Conservation (phyloP, 768 basidiomycete genomes). For the Xerocomus potaroensis region DNA sequence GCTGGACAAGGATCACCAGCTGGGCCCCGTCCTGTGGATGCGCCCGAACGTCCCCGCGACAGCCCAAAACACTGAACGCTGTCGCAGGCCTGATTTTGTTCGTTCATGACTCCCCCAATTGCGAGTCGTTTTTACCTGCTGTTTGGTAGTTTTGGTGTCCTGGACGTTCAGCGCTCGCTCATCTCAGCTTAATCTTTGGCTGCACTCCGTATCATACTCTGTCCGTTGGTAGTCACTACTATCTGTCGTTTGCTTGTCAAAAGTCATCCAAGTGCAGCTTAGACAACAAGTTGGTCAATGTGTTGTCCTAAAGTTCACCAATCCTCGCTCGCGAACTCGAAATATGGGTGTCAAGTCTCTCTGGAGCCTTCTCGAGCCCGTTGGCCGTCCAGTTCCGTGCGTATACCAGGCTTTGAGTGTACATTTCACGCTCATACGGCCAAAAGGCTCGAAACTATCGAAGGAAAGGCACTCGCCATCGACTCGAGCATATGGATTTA, state of each 20-base stretch:
- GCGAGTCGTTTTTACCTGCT: slow-evolving; percentile 12
- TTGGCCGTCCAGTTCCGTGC: slow-evolving; percentile 90
- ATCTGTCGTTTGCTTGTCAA: no score
- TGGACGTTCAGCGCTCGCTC: slow-evolving; percentile 12
- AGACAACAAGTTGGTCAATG: neutral
- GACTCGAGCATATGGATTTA: slow-evolving; percentile 99
- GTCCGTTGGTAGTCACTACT: neutral
- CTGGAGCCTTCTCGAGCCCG: slow-evolving; percentile 90
- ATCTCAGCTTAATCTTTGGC: slow-evolving; percentile 19
- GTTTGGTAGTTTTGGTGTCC: slow-evolving; percentile 11
- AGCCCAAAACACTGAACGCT: slow-evolving; percentile 25
- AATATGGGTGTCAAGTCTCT: slow-evolving; percentile 95
- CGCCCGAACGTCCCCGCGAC: slow-evolving; percentile 22
- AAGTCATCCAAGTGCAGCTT: neutral
- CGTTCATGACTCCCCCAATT: slow-evolving; percentile 9
- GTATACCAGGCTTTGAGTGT: slow-evolving; percentile 21
- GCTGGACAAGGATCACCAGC: slow-evolving; percentile 53
- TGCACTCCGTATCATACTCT: slow-evolving; percentile 14
- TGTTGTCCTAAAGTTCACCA: neutral
- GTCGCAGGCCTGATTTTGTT: slow-evolving; percentile 1
- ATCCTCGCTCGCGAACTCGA: no score
- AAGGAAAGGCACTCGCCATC: slow-evolving; percentile 94
- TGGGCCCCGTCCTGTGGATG: slow-evolving; percentile 31
- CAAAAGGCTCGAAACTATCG: slow-evolving; percentile 83
- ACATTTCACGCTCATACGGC: neutral